Base-by-base conservation (phyloP, 2,329 filamentous ascomycete species). In the Dothistroma pini region DNA sequence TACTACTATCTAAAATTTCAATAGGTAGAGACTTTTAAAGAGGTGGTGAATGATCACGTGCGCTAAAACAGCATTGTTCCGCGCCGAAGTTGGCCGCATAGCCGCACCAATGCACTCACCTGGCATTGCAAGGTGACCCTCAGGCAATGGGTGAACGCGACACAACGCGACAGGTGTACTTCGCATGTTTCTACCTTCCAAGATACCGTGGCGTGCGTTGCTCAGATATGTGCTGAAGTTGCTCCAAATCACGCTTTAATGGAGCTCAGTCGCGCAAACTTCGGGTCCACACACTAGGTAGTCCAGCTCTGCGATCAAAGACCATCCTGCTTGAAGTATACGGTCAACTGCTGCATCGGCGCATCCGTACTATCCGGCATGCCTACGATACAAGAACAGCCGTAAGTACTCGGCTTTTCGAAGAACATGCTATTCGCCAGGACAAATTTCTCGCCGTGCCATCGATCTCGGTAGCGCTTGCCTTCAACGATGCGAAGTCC, bases 401-500 rank as follows among this genome's bases (percentile, higher is more conserved):
- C 48, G 31, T 58, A 58, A 6, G 22, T 19, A 34, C 56, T 53
- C 11, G 56, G 48, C 48, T 58, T 58, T 2, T 58, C 48, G 49
- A 52, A 58, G 35, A 58, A 34, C 5, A 51, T 49, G 14, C 49
- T 50, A 7, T 32, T 35, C 10, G 55, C 55, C 29, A 57, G 41
- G 11, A 57, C 29, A 29, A 58, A 25, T 4, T 53, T 52, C 32
- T 52, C 48, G 16, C 2, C 34, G 21, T 34, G 21, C 14, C 22
- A 25, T 34, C 48, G 48, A 14, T 50, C 56, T 4, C 56, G 48
- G 21, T 29, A 58, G 19, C 35, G 32, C 29, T 25, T 44, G 8
- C 31, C 56, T 47, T 58, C 56, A 32, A 51, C 48, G 44, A 58
- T 58, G 32, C 44, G 56, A 7, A 58, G 31, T 31, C 35, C 56